Conservation (phyloP, 441 rosid species). For the Erodium chrysanthum region DNA sequence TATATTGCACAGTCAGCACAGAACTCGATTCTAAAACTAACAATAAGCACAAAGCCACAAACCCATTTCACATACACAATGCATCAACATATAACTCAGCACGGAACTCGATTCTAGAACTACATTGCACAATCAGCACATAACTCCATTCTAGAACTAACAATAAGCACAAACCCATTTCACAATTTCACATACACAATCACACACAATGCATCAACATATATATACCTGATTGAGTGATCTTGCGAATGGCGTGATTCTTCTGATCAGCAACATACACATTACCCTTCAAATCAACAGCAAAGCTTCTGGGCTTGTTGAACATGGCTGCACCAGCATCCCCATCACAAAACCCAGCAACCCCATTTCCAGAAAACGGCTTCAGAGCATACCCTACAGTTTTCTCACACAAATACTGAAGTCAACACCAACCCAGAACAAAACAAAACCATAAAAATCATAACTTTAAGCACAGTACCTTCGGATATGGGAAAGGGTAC, state of each 20-base stretch:
- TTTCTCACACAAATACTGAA: neutral
- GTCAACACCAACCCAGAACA: neutral
- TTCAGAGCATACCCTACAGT: slow-evolving; percentile 32
- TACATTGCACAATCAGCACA: too few species aligned
- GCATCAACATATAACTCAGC: too few species aligned
- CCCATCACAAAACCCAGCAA: slow-evolving; percentile 37
- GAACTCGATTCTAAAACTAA: neutral
- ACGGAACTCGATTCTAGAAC: too few species aligned
- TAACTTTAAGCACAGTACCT: slow-evolving; percentile 19
- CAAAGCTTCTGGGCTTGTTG: slow-evolving; percentile 36
- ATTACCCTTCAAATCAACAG: slow-evolving; percentile 52
- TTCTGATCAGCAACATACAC: slow-evolving; percentile 53
- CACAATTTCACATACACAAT: too few species aligned
- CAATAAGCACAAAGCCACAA: neutral
- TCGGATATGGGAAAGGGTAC: slow-evolving; percentile 35
- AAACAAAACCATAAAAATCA: too few species aligned
- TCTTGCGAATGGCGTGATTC: slow-evolving; percentile 50
- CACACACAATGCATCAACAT: too few species aligned
- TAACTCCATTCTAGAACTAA: too few species aligned
- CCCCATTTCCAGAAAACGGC: slow-evolving; percentile 37
- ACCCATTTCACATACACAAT: too few species aligned
- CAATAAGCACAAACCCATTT: too few species aligned
- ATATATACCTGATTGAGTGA: slow-evolving; percentile 36
- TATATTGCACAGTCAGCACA: neutral
- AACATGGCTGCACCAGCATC: slow-evolving; percentile 37